Conservation (phyloP, 192 early-diverging fungal species). For the Entomortierella chlamydospora region DNA sequence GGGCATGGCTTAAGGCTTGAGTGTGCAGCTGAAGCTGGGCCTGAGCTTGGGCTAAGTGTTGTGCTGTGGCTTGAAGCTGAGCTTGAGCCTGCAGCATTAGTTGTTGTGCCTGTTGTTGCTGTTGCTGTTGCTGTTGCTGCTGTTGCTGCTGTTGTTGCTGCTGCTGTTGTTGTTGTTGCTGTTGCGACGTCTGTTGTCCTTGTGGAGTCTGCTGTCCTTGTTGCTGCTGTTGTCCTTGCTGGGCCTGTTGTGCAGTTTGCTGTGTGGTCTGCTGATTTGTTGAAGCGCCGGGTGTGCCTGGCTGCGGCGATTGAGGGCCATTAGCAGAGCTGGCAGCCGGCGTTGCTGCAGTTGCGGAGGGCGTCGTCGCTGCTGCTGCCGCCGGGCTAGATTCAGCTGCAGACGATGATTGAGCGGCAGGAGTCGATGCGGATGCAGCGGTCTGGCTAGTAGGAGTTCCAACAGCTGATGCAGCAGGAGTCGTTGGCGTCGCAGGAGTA, state of each 20-base stretch:
- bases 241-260: background rate
- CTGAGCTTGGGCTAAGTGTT: slow-evolving; percentile 38
- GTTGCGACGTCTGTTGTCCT: too few species aligned
- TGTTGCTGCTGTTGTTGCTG: slow-evolving; percentile 34
- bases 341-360: slow-evolving; percentile 10
- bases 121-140: slow-evolving; percentile 21
- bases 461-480: slow-evolving; percentile 36
- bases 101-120: slow-evolving; percentile 27
- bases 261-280: slow-evolving; percentile 10
- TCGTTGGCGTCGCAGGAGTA: slow-evolving; percentile 51
- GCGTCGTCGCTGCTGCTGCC: slow-evolving; percentile 10
- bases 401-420: slow-evolving; percentile 11
- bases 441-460: slow-evolving; percentile 31
- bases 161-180: slow-evolving; percentile 30
- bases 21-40: slow-evolving; percentile 31
- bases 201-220: slow-evolving; percentile 15
- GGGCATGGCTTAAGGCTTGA: slow-evolving; percentile 31
- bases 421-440: slow-evolving; percentile 28
- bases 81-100: slow-evolving; percentile 29
- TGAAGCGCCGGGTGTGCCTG: slow-evolving; percentile 17
- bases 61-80: slow-evolving; percentile 43
- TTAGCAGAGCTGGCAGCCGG: slow-evolving; percentile 24
- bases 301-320: slow-evolving; percentile 40
- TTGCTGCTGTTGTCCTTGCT: slow-evolving; percentile 9
- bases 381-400: slow-evolving; percentile 23